Evolutionary conservation across 306 rosid species (phyloP).

Genomic region (Pyrus communis): DNA sequence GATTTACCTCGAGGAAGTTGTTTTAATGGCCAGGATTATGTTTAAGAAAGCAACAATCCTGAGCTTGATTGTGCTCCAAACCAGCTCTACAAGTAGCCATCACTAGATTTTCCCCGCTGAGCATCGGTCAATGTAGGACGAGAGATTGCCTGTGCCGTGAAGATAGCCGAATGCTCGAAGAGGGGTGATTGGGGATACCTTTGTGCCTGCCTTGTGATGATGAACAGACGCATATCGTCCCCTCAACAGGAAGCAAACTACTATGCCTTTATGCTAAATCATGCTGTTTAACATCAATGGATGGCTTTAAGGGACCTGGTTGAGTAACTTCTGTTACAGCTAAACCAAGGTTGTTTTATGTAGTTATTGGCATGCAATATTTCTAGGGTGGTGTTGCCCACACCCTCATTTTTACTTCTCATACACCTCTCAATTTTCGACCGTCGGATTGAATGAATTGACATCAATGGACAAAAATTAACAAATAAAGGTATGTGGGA

Average conservation of each 20-base stretch:
- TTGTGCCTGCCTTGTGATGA: background rate
- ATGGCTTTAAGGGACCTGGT: background rate
- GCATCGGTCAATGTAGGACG: background rate
- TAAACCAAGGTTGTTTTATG: background rate
- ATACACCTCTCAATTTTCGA: no score
- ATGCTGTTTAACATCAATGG: background rate
- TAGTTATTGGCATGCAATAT: background rate
- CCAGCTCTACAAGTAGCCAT: background rate
- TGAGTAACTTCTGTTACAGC: background rate
- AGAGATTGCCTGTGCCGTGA: background rate
- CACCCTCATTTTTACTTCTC: no score
- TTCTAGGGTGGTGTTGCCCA: no score
- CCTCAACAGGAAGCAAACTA: constrained; percentile 16
- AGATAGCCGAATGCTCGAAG: background rate
- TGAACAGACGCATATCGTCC: background rate
- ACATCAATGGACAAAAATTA: no score
- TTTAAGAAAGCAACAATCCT: background rate
- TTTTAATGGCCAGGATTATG: background rate
- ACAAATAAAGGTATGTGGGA: no score
- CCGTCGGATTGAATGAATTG: no score
- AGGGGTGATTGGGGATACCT: background rate
- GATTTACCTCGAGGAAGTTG: background rate
- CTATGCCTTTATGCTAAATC: background rate
- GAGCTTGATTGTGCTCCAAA: constrained; percentile 10
- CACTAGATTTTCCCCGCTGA: background rate